Base-by-base conservation (phyloP, 129 eudicot genomes). In the Smallanthus sonchifolius region DNA sequence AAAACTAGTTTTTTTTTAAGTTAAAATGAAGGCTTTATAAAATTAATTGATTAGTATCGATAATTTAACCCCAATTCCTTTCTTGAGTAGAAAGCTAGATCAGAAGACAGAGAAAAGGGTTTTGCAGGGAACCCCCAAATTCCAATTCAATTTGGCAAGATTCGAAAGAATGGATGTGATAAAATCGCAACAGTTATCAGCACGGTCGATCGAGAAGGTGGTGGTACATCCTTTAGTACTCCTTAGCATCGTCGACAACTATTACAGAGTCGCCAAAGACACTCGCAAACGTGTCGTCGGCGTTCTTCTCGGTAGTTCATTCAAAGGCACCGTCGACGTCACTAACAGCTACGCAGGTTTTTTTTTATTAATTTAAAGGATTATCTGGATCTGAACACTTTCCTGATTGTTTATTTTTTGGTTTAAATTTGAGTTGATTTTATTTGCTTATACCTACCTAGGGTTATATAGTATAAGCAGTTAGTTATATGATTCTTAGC, bases 181-280 rank as follows among this genome's bases (percentile, higher is more conserved):
- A 36, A 92, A 92, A 67, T 83, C 96, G 13, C 96, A 92, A 81
- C 97, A 92, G 64, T 80, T 92, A 60, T 85, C 96, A 9, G 75
- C 87, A 4, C 70, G 91, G 61, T 80, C 92, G 80, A 89, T 92
- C 79, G 95, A 89, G 87, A 92, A 92, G 79, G 96, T 92, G 17
- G 86, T 92, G 32, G 96, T 92, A 5, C 98, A 92, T 56, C 98
- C 98, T 0, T 82, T 92, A 16, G 98, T 92, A 49, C 86, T 92
- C 3, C 86, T 92, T n/a, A 92, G 98, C 92, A 86, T 87, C 54
- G 98, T 92, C 64, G 98, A 92, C 63, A 93, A 92, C 81, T 92
- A 89, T 88, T 89, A 92, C 28, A 63, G 98, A 28, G 98, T 92
- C 16, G 98, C 96, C 14, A 88, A 91, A 54, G 98, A 92, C 68